Conservation (phyloP, 805 yeast genomes). For the Clavispora phyllophila region DNA sequence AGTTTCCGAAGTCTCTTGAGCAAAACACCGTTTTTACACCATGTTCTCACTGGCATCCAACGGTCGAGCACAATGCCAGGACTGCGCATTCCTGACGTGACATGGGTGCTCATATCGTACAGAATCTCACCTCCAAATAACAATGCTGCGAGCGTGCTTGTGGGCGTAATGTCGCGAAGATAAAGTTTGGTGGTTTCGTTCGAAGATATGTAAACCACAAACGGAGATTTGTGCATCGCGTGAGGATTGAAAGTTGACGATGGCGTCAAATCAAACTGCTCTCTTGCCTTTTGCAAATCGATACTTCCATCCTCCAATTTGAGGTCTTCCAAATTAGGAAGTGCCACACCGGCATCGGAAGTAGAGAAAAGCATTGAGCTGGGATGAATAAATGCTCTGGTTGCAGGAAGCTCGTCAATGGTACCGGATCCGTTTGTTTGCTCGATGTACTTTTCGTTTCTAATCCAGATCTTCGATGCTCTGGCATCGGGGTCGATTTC, state of each 20-base stretch:
- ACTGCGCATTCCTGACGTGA: conserved; percentile 46
- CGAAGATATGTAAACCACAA: conserved; percentile 58
- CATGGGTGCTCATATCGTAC: conserved; percentile 46
- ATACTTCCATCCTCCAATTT: conserved; percentile 39
- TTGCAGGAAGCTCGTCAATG: conserved; percentile 42
- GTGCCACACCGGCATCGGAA: conserved; percentile 20
- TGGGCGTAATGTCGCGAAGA: conserved; percentile 75
- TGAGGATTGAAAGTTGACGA: conserved; percentile 18
- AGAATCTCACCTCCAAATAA: conserved; percentile 73
- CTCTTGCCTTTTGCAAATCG: conserved; percentile 26
- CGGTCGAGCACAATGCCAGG: conserved; percentile 83
- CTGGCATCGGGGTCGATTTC: conserved; percentile 82
- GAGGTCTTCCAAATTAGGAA: conserved; percentile 17
- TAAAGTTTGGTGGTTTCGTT: conserved; percentile 63
- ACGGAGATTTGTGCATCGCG: conserved; percentile 45
- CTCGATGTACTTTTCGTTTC: conserved; percentile 49
- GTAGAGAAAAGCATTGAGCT: conserved; percentile 67
- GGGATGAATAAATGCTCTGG: conserved; percentile 82
- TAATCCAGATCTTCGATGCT: conserved; percentile 65
- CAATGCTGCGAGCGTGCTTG: conserved; percentile 64
- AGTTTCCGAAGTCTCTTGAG: conserved; percentile 63
- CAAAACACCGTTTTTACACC: conserved; percentile 91
- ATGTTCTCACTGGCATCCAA: conserved; percentile 89
- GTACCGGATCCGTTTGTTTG: conserved; percentile 8
- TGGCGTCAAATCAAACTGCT: conserved; percentile 40